Evolutionary conservation across 441 rosid genomes (phyloP).

Genomic region (Dalechampia spathulata): DNA sequence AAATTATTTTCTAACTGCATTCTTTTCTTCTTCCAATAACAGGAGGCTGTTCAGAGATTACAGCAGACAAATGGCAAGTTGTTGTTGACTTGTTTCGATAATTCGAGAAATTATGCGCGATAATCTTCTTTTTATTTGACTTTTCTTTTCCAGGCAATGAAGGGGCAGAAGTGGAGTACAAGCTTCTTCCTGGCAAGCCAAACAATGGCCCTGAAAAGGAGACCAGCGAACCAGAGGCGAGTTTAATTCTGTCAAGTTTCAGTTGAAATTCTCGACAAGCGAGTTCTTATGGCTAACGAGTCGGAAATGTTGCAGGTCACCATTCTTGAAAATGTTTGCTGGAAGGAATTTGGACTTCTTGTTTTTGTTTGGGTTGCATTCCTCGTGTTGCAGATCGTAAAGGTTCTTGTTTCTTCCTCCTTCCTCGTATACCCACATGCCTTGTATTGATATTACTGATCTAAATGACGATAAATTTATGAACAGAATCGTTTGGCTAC

Average conservation of each 20-base stretch:
- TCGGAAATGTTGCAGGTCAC: slow-evolving; percentile 33
- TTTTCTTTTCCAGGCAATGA: slow-evolving; percentile 22
- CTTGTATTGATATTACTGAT: background rate
- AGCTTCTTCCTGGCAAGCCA: slow-evolving; percentile 28
- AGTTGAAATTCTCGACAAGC: slow-evolving; percentile 1
- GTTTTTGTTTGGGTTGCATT: slow-evolving; percentile 40
- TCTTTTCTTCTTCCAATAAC: slow-evolving; percentile 15
- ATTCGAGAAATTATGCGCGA: slow-evolving; percentile 1
- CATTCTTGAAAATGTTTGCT: slow-evolving; percentile 39
- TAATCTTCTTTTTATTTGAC: slow-evolving; percentile 2
- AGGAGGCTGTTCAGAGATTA: slow-evolving; percentile 62
- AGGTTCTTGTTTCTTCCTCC: slow-evolving; percentile 25
- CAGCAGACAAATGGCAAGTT: slow-evolving; percentile 43
- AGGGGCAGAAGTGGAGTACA: slow-evolving; percentile 26
- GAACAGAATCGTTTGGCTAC: slow-evolving; percentile 35
- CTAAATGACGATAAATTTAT: background rate
- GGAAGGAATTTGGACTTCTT: slow-evolving; percentile 56
- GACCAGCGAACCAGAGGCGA: slow-evolving; percentile 25
- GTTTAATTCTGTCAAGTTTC: slow-evolving; percentile 4
- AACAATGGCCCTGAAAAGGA: slow-evolving; percentile 14
- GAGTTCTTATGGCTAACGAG: slow-evolving; percentile 15
- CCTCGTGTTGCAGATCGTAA: slow-evolving; percentile 41
- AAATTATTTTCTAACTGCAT: background rate
- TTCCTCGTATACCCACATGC: background rate
- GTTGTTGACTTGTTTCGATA: slow-evolving; percentile 2